phyloP scores from a whole-genome alignment of 2,329 filamentous ascomycete genomes.

The Dothistroma pini region DNA sequence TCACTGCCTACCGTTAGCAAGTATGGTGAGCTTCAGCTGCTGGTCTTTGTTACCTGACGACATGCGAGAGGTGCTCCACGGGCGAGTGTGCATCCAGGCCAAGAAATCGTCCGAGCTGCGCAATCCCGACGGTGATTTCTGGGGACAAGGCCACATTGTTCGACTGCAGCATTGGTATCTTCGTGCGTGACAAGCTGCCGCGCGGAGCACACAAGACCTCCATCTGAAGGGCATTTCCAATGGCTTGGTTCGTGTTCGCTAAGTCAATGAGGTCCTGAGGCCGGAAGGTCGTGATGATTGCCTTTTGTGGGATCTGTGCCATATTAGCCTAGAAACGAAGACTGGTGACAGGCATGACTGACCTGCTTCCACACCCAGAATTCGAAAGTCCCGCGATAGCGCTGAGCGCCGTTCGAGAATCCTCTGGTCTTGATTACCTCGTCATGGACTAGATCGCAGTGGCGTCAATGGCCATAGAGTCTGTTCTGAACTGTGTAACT shows the following conservation, averaged over 20 bases:
- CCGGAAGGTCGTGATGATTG: slow-evolving; percentile 9
- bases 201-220: slow-evolving; percentile 1
- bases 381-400: slow-evolving; percentile 8
- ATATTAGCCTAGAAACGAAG: neutral
- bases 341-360: neutral
- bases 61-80: slow-evolving; percentile 7
- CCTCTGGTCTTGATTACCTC: neutral
- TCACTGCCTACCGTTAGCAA: neutral
- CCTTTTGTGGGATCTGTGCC: slow-evolving; percentile 10
- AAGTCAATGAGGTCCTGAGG: slow-evolving; percentile 3
- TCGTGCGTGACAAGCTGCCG: neutral
- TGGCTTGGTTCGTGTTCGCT: neutral
- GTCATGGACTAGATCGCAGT: neutral
- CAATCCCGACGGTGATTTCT: neutral
- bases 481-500: neutral
- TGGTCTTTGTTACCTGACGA: neutral
- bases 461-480: neutral
- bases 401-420: slow-evolving; percentile 8
- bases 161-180: slow-evolving; percentile 3
- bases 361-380: neutral
- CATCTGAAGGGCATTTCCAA: neutral
- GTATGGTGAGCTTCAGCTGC: too few relatives aligned
- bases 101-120: slow-evolving; percentile 5
- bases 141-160: neutral
- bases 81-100: slow-evolving; percentile 2